Percentiles rank a stretch among this genome's conserved stretches.
Conservation (phyloP, 1,284 basidiomycete genomes). For the Omphalotus olearius region DNA sequence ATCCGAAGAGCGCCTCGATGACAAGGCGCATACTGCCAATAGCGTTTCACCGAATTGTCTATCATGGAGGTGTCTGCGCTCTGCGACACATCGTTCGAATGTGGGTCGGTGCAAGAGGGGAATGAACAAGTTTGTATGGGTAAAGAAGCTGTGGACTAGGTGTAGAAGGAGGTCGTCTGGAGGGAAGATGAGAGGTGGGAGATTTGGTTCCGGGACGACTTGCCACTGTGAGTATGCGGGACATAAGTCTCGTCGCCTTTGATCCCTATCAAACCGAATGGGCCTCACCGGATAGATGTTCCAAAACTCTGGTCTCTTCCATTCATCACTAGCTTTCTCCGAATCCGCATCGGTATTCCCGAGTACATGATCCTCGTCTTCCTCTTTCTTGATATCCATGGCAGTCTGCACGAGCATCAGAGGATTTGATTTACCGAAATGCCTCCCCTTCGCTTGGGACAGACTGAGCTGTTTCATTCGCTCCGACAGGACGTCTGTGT, state of each 20-base stretch:
- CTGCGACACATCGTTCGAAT: constrained; percentile 58
- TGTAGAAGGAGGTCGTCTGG: constrained; percentile 35
- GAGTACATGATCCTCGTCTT: neutral
- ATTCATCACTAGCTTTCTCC: neutral
- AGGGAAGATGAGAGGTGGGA: constrained; percentile 42
- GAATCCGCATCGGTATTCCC: neutral
- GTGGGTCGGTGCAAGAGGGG: constrained; percentile 77
- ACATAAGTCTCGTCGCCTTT: neutral
- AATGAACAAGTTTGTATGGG: constrained; percentile 52
- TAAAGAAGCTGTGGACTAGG: constrained; percentile 62
- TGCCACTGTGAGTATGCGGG: constrained; percentile 2
- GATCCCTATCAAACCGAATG: neutral
- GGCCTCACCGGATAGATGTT: constrained; percentile 1
- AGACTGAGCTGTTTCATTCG: too few species aligned
- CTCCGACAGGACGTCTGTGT: too few species aligned
- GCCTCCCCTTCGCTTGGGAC: too few species aligned
- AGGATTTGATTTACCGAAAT: constrained; percentile 2
- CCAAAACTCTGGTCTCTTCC: constrained; percentile 8
- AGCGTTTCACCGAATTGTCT: constrained; percentile 64
- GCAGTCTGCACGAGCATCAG: constrained; percentile 5
- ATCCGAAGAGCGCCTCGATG: constrained; percentile 67
- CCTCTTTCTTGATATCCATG: constrained; percentile 1
- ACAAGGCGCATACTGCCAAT: constrained; percentile 76
- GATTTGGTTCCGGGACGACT: neutral
- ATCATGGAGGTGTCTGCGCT: constrained; percentile 56